phyloP scores from a whole-genome alignment of 2,329 filamentous ascomycete species.

The Botrytis pseudocinerea region DNA sequence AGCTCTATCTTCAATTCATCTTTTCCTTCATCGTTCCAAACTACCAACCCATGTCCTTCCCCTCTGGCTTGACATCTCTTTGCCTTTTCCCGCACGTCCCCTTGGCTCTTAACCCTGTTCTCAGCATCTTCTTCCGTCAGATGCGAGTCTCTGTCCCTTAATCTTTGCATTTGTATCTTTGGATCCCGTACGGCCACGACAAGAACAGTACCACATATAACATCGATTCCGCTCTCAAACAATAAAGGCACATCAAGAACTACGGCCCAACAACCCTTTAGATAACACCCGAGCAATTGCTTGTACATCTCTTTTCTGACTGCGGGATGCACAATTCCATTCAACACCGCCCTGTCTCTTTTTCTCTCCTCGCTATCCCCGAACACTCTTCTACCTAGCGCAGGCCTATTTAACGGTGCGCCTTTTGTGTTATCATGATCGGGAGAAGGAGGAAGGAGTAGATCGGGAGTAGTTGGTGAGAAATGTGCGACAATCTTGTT shows the following conservation, averaged over 20 bases:
- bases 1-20: slow-evolving; percentile 70
- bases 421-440: slow-evolving; percentile 61
- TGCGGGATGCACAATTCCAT: slow-evolving; percentile 89
- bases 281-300: slow-evolving; percentile 69
- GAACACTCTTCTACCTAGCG: slow-evolving; percentile 83
- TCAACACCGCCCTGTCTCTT: slow-evolving; percentile 74
- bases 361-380: slow-evolving; percentile 70
- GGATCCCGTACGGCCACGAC: slow-evolving; percentile 85
- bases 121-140: slow-evolving; percentile 81
- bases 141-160: slow-evolving; percentile 75
- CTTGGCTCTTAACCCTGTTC: slow-evolving; percentile 84
- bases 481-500: slow-evolving; percentile 80
- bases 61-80: slow-evolving; percentile 67
- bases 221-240: slow-evolving; percentile 85
- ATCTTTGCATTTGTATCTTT: slow-evolving; percentile 75
- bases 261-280: slow-evolving; percentile 80
- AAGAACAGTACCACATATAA: slow-evolving; percentile 79
- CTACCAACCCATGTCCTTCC: slow-evolving; percentile 68
- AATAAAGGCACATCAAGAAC: slow-evolving; percentile 90
- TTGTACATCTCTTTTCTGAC: slow-evolving; percentile 82
- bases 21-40: slow-evolving; percentile 85
- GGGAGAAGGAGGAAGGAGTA: slow-evolving; percentile 65
- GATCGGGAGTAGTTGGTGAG: slow-evolving; percentile 76
- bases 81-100: slow-evolving; percentile 82
- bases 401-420: slow-evolving; percentile 79